phyloP scores from a whole-genome alignment of 106 monocot species.

The Dioscorea dumetorum region DNA sequence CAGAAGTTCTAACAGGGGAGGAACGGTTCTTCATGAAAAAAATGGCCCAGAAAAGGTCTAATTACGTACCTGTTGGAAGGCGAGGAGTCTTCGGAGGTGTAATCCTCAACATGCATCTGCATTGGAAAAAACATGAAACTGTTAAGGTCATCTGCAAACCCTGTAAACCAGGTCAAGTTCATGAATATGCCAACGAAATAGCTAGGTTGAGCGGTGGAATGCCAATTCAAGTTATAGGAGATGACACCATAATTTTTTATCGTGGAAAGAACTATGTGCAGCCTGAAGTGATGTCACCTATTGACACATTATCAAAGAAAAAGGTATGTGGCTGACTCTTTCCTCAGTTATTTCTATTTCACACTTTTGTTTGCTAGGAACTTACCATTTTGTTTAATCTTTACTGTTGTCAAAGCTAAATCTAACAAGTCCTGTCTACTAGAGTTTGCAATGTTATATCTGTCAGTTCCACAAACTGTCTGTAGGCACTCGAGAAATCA shows the following conservation, averaged over 20 bases:
- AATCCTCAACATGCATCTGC: conserved; percentile 95
- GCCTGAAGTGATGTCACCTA: conserved; percentile 93
- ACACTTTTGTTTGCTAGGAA: background rate
- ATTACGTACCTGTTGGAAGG: conserved; percentile 89
- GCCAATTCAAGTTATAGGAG: conserved; percentile 80
- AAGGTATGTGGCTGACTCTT: conserved; percentile 35
- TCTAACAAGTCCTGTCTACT: background rate
- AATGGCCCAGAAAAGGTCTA: conserved; percentile 95
- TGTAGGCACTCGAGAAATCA: conserved; percentile 95
- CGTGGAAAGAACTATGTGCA: conserved; percentile 86
- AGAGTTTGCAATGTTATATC: background rate
- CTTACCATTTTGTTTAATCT: background rate
- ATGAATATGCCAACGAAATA: conserved; percentile 85
- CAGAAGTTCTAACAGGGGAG: conserved; percentile 64
- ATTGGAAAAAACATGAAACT: conserved; percentile 99
- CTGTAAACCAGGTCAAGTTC: conserved; percentile 88
- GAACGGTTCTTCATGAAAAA: conserved; percentile 91
- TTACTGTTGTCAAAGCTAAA: background rate
- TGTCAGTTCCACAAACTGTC: no score
- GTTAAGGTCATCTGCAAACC: conserved; percentile 97
- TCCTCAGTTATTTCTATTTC: background rate
- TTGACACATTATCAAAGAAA: conserved; percentile 96
- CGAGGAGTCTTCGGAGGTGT: conserved; percentile 90
- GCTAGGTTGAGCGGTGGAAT: conserved; percentile 86
- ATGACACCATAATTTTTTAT: conserved; percentile 88